A percentile compares a stretch with the other conserved stretches of the same genome.
Evolutionary conservation across 441 rosid genomes (phyloP).

Genomic region (Jatropha podagrica): DNA sequence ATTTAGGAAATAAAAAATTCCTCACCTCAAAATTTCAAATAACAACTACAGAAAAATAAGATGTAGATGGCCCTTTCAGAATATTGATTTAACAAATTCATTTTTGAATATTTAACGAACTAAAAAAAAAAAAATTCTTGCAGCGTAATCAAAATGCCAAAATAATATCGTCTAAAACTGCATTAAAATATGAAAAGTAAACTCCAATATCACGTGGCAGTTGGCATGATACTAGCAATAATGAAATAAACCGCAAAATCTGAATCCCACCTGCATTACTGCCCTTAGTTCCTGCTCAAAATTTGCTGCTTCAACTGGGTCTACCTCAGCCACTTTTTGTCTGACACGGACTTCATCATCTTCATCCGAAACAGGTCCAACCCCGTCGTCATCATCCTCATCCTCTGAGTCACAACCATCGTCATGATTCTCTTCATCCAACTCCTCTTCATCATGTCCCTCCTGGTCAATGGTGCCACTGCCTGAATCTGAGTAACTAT

Average conservation of each 20-base stretch:
- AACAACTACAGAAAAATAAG: background rate
- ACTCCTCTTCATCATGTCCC: slow-evolving; percentile 72
- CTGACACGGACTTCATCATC: slow-evolving; percentile 88
- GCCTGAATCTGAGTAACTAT: slow-evolving; percentile 83
- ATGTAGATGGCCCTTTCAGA: background rate
- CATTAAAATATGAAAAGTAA: background rate
- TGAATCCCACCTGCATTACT: slow-evolving; percentile 79
- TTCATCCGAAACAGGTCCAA: slow-evolving; percentile 78
- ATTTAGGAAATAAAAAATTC: background rate
- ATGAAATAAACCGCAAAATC: slow-evolving; percentile 14
- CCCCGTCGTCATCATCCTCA: slow-evolving; percentile 73
- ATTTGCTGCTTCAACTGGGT: slow-evolving; percentile 76
- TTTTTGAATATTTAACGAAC: background rate
- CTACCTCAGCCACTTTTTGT: slow-evolving; percentile 76
- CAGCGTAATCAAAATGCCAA: background rate
- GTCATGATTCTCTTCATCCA: slow-evolving; percentile 82
- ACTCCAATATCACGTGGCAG: background rate
- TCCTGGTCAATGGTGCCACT: slow-evolving; percentile 71
- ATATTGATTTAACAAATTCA: background rate
- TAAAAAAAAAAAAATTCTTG: background rate
- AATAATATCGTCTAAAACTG: background rate
- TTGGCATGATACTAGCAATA: background rate
- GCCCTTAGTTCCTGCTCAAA: slow-evolving; percentile 93
- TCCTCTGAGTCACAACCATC: slow-evolving; percentile 73
- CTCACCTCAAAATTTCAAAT: background rate